Conservation (phyloP, 1,139 yeast species). For the Yamadazyma atlantica region DNA sequence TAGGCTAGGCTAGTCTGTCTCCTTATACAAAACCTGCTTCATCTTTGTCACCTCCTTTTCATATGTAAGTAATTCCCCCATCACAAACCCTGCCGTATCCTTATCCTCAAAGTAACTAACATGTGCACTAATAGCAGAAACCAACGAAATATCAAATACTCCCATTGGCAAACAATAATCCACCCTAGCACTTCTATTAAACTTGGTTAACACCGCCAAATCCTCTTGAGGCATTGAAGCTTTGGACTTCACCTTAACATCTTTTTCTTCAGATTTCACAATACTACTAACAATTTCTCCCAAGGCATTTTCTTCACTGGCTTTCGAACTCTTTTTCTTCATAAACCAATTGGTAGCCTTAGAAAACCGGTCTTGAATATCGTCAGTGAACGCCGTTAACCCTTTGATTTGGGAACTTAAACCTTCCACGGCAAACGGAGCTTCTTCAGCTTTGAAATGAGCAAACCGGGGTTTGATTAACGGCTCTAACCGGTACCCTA, state of each 20-base stretch:
- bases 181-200: slow-evolving; percentile 72
- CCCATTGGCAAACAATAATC: slow-evolving; percentile 84
- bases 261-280: slow-evolving; percentile 23
- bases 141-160: slow-evolving; percentile 71
- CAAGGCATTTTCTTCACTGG: slow-evolving; percentile 27
- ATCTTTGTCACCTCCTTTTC: slow-evolving; percentile 20
- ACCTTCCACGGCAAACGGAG: slow-evolving; percentile 56
- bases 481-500: slow-evolving; percentile 86
- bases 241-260: slow-evolving; percentile 10
- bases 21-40: slow-evolving; percentile 25
- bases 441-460: slow-evolving; percentile 56
- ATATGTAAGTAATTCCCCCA: slow-evolving; percentile 49
- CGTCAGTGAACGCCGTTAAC: slow-evolving; percentile 42
- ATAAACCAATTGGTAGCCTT: slow-evolving; percentile 49
- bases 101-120: slow-evolving; percentile 84
- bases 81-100: slow-evolving; percentile 77
- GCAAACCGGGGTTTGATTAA: slow-evolving; percentile 58
- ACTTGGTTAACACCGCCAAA: slow-evolving; percentile 32
- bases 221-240: slow-evolving; percentile 24
- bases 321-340: slow-evolving; percentile 18
- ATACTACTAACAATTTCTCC: slow-evolving; percentile 44
- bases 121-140: slow-evolving; percentile 85
- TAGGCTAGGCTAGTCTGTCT: slow-evolving; percentile 4
- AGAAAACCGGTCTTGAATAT: slow-evolving; percentile 42
- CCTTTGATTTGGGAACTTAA: slow-evolving; percentile 44